Evolutionary conservation across 805 yeast genomes (phyloP).

Genomic region (Lipomyces mesembrius): DNA sequence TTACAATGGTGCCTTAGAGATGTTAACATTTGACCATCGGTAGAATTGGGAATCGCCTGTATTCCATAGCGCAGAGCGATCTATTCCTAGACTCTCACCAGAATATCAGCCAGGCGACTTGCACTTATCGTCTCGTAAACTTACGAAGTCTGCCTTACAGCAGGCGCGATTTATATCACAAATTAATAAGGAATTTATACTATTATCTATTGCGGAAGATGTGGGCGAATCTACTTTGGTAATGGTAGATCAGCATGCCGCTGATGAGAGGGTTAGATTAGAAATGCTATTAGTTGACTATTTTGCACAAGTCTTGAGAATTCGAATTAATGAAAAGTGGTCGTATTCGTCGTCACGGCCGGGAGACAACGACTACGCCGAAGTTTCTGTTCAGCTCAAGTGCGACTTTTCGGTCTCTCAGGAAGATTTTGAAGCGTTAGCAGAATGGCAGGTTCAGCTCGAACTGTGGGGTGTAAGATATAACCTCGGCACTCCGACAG

Average conservation of each 20-base stretch:
- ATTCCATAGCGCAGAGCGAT: conserved; percentile 16
- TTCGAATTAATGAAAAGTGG: background rate
- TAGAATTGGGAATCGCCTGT: conserved; percentile 18
- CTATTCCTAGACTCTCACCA: conserved; percentile 10
- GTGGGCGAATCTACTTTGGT: conserved; percentile 47
- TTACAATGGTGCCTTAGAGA: background rate
- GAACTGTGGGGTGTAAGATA: conserved; percentile 54
- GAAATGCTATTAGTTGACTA: conserved; percentile 56
- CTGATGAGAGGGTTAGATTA: conserved; percentile 72
- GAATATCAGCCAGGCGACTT: background rate
- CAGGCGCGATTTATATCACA: conserved; percentile 49
- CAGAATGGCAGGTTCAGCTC: conserved; percentile 14
- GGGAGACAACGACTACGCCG: background rate
- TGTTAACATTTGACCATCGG: background rate
- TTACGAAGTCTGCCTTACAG: conserved; percentile 13
- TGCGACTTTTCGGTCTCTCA: conserved; percentile 36
- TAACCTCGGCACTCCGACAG: conserved; percentile 13
- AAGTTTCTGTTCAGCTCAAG: conserved; percentile 7
- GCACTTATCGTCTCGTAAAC: conserved; percentile 2
- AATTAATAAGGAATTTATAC: conserved; percentile 66
- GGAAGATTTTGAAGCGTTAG: conserved; percentile 43
- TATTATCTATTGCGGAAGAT: conserved; percentile 45
- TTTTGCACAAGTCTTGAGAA: conserved; percentile 35
- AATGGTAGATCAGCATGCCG: conserved; percentile 79
- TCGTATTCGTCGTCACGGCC: background rate